Evolutionary conservation across 495 filamentous ascomycete genomes (phyloP).

Genomic region (Aspergillus nanangensis): DNA sequence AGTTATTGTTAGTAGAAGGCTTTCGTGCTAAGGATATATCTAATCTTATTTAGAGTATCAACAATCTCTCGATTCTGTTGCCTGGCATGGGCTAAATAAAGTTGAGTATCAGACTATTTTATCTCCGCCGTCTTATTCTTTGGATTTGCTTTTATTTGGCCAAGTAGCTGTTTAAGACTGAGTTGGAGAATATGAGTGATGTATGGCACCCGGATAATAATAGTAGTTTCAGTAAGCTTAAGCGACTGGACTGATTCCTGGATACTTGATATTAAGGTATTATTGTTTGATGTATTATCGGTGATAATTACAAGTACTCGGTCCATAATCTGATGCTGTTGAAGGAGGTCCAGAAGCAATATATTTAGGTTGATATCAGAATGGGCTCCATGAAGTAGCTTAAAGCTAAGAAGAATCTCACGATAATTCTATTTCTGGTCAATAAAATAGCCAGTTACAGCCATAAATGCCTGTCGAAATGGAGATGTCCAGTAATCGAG

Average conservation of each 20-base stretch:
- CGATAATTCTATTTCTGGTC: no score
- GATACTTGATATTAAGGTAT: not conserved
- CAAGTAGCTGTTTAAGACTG: not conserved
- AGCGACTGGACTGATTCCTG: not conserved
- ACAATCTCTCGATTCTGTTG: not conserved
- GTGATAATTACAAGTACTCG: no score
- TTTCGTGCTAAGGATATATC: no score
- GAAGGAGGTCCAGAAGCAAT: not conserved
- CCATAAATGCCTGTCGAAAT: no score
- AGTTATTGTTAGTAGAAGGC: no score
- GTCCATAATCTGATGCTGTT: not conserved
- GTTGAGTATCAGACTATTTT: not conserved
- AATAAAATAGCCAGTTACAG: no score
- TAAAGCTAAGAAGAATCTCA: no score
- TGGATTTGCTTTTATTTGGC: no score
- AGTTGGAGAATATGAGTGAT: not conserved
- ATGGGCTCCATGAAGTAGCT: not conserved
- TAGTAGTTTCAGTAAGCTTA: not conserved
- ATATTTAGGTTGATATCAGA: not conserved
- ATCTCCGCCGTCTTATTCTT: not conserved
- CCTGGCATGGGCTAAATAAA: not conserved
- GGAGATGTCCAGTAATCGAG: no score
- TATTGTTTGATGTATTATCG: no score
- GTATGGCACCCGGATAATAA: not conserved
- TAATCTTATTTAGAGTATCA: constrained; percentile 1